Base-by-base conservation (phyloP, 2,329 filamentous ascomycete genomes). In the Fusarium gaditjirri region DNA sequence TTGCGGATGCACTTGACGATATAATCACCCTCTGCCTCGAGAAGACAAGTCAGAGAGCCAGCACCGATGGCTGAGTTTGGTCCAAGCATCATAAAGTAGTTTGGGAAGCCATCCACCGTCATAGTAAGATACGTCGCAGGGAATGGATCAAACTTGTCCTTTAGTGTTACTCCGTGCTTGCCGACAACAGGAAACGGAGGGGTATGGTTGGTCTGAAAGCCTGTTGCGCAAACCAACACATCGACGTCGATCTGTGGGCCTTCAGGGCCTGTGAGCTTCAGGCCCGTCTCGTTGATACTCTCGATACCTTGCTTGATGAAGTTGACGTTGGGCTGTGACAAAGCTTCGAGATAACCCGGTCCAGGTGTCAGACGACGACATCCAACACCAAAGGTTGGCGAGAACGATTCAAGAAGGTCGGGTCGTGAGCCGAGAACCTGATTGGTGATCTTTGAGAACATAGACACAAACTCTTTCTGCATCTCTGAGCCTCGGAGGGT, bases 1-100 rank as follows among this genome's bases (percentile, higher is more conserved):
- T 62, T 62, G 5, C 54, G 27, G 19, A 56, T 49, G 14, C 54
- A 56, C 31, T 56, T 56, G 11, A 56, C 14, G 23, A 56, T 49
- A 8, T 62, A 62, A 33, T 62, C 59, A 2, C 59, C 59, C 5
- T 60, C 27, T 21, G 59, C 59, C 2, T 62, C 59, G 0, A 62
- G 35, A 8, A 62, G 54, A 39, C 19, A 60, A 0, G 21, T 49
- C 19, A 56, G 4, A 2, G 54, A 56, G 3, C 54, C 54, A 0
- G 54, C 54, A 0, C 54, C 54, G 0, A 56, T 8, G 1, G 54
- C 54, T 13, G 54, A 56, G 23, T 56, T 56, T 0, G 54, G 54
- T 3, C 54, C 54, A 0, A 56, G 54, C 54, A 56, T 56, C 54
- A 56, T 56, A 4, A 56, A 56, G 41, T 56, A 56, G 41, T 56